Conservation (phyloP, 176 grass and related monocot species). For the Melocanna baccifera region DNA sequence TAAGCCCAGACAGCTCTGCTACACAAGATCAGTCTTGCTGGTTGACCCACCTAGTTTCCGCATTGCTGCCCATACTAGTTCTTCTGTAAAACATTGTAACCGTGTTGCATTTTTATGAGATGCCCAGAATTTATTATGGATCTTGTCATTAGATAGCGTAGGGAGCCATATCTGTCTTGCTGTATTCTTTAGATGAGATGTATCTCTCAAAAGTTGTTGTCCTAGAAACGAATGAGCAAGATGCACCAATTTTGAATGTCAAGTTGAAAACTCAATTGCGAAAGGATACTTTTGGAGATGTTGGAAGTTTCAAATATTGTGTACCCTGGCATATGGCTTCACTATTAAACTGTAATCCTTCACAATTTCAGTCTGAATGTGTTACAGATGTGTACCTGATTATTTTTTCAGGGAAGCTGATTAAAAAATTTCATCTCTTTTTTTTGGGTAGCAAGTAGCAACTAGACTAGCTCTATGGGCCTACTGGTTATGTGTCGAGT, state of each 20-base stretch:
- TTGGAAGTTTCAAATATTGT: neutral
- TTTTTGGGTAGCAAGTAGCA: too few relatives aligned
- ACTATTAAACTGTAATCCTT: neutral
- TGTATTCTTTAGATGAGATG: constrained; percentile 35
- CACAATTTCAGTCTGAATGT: neutral
- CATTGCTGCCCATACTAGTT: constrained; percentile 48
- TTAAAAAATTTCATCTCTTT: too few relatives aligned
- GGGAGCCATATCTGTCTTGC: constrained; percentile 22
- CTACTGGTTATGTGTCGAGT: neutral
- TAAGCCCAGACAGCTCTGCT: constrained; percentile 47
- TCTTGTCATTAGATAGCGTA: constrained; percentile 41
- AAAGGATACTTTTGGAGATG: neutral
- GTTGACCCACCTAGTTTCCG: constrained; percentile 10
- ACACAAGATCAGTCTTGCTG: constrained; percentile 21
- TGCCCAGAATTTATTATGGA: constrained; percentile 30
- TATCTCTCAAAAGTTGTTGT: constrained; percentile 10
- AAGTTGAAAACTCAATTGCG: constrained; percentile 1
- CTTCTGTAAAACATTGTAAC: constrained; percentile 53
- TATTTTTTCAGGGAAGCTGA: too few relatives aligned
- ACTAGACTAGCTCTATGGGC: too few relatives aligned
- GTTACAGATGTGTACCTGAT: too few relatives aligned
- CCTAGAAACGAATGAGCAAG: constrained; percentile 21
- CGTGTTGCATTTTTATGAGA: constrained; percentile 47
- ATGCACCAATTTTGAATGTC: constrained; percentile 33
- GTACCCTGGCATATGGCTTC: neutral